phyloP scores from a whole-genome alignment of 2,329 filamentous ascomycete genomes.

The Chrysoporthe cubensis region DNA sequence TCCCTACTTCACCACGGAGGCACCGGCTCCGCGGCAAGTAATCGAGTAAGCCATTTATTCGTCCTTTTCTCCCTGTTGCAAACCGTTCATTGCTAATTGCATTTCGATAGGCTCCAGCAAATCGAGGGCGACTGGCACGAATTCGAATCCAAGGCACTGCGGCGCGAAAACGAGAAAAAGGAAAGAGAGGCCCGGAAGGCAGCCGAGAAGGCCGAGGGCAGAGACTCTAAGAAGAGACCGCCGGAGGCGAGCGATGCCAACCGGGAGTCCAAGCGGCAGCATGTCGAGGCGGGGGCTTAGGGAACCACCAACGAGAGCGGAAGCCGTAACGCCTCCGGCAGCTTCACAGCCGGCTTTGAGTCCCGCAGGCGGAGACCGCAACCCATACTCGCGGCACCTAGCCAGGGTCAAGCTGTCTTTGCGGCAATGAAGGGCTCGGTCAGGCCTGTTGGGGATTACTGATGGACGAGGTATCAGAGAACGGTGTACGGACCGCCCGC shows the following conservation, averaged over 20 bases:
- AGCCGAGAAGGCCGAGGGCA: slow-evolving; percentile 44
- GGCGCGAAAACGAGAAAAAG: slow-evolving; percentile 82
- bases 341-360: background rate
- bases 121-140: slow-evolving; percentile 98
- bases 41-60: slow-evolving; percentile 67
- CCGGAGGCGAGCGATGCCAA: slow-evolving; percentile 33
- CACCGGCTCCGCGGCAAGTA: slow-evolving; percentile 76
- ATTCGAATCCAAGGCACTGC: slow-evolving; percentile 92
- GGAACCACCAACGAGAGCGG: background rate
- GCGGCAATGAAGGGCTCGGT: background rate
- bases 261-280: slow-evolving; percentile 31
- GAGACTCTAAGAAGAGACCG: slow-evolving; percentile 46
- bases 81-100: background rate
- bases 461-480: no score
- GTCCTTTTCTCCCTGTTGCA: background rate
- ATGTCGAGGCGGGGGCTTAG: slow-evolving; percentile 23
- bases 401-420: background rate
- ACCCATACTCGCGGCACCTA: background rate
- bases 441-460: no score
- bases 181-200: slow-evolving; percentile 56
- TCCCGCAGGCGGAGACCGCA: background rate
- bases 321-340: background rate
- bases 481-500: no score
- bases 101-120: slow-evolving; percentile 63
- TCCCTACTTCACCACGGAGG: slow-evolving; percentile 84